Evolutionary conservation across 805 yeast species (phyloP).

Genomic region (Brettanomyces bruxellensis): DNA sequence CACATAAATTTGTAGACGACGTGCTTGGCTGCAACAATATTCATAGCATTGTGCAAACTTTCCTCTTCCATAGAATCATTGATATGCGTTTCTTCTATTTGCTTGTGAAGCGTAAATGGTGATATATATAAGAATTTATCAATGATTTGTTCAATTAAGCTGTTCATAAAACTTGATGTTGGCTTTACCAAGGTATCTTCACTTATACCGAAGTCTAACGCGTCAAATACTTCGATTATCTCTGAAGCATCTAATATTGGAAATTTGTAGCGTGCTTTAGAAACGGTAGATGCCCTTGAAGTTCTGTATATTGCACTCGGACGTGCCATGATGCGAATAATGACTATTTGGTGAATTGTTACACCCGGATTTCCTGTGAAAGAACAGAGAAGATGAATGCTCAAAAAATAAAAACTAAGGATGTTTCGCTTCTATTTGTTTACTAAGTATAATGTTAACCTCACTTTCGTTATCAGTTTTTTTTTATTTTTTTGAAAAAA

Average conservation of each 20-base stretch:
- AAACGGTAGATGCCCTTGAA: constrained; percentile 13
- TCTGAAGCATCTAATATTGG: constrained; percentile 24
- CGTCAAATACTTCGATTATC: constrained; percentile 18
- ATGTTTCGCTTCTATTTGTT: too few species aligned
- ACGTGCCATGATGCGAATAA: constrained; percentile 23
- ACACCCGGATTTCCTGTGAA: neutral
- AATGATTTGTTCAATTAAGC: constrained; percentile 25
- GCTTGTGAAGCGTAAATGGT: constrained; percentile 20
- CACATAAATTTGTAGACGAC: constrained; percentile 54
- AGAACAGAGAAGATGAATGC: neutral
- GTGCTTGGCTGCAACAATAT: constrained; percentile 47
- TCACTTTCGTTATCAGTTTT: too few species aligned
- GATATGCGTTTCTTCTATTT: constrained; percentile 16
- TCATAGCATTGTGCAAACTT: constrained; percentile 30
- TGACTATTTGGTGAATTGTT: neutral
- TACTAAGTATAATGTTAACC: too few species aligned
- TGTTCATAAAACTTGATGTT: constrained; percentile 22
- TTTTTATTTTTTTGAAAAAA: too few species aligned
- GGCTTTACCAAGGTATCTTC: constrained; percentile 25
- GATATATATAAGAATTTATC: constrained; percentile 26
- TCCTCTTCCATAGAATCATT: constrained; percentile 6
- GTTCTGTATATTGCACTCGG: constrained; percentile 27
- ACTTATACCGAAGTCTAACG: constrained; percentile 20
- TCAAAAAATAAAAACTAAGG: neutral
- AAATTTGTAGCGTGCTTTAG: constrained; percentile 22